Evolutionary conservation across 2,329 filamentous ascomycete genomes (phyloP).

Genomic region (Chaetoscypha palmicola): DNA sequence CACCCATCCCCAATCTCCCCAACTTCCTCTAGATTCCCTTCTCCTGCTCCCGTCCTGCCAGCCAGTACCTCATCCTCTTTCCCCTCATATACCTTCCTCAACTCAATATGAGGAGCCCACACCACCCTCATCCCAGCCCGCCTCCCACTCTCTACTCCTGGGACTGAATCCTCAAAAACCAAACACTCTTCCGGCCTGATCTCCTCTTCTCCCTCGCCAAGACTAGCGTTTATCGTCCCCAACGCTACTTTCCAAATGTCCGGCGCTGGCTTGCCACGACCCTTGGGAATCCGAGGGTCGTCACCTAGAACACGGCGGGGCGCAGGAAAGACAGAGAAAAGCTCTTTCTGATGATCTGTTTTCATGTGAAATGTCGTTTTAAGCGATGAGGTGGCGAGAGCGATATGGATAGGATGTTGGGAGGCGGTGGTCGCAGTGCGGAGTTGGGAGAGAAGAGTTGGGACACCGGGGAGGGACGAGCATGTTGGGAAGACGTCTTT

Average conservation of each 20-base stretch:
- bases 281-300: conserved; percentile 66
- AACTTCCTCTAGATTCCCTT: conserved; percentile 49
- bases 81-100: conserved; percentile 69
- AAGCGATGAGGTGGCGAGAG: conserved; percentile 68
- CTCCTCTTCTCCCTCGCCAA: conserved; percentile 53
- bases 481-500: conserved; percentile 63
- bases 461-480: conserved; percentile 73
- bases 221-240: conserved; percentile 70
- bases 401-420: conserved; percentile 52
- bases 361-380: conserved; percentile 35
- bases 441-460: conserved; percentile 57
- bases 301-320: conserved; percentile 78
- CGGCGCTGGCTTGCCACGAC: conserved; percentile 87
- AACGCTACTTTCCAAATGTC: conserved; percentile 91
- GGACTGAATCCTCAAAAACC: conserved; percentile 93
- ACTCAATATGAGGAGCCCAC: conserved; percentile 79
- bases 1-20: conserved; percentile 55
- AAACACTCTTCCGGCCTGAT: conserved; percentile 82
- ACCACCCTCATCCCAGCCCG: conserved; percentile 91
- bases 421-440: conserved; percentile 18
- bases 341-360: conserved; percentile 43
- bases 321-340: conserved; percentile 59
- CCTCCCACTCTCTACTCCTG: conserved; percentile 83
- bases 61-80: conserved; percentile 77
- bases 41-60: conserved; percentile 50